Conservation (phyloP, 129 eudicot species). For the Centrapalus pauciflorus region DNA sequence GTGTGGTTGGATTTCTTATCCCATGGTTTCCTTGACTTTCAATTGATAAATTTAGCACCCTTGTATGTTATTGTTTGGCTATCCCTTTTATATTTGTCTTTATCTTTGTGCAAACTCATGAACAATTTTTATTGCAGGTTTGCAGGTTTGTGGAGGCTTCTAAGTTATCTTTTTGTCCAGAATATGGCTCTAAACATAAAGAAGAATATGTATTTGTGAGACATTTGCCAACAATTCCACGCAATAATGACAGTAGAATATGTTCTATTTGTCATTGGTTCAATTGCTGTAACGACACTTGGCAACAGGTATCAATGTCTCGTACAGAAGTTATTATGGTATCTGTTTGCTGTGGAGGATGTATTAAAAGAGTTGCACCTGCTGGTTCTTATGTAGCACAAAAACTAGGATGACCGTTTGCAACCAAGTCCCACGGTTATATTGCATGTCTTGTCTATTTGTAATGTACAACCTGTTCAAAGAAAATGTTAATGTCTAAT, state of each 20-base stretch:
- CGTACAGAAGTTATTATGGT: background rate
- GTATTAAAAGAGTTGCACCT: background rate
- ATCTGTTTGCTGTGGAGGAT: background rate
- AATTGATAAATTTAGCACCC: background rate
- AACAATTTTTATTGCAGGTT: slow-evolving; percentile 45
- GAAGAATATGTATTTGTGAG: slow-evolving; percentile 87
- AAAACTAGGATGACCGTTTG: background rate
- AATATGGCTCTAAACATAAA: slow-evolving; percentile 94
- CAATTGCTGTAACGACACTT: slow-evolving; percentile 87
- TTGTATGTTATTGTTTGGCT: background rate
- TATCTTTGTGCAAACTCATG: background rate
- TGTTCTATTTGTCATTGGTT: slow-evolving; percentile 70
- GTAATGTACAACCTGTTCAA: background rate
- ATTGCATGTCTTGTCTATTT: background rate
- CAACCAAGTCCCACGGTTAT: background rate
- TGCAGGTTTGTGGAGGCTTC: slow-evolving; percentile 96
- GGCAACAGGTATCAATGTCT: slow-evolving; percentile 76
- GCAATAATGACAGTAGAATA: slow-evolving; percentile 38
- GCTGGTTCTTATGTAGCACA: background rate
- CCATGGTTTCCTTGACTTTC: background rate
- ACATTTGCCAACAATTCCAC: slow-evolving; percentile 67
- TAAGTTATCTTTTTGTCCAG: slow-evolving; percentile 79
- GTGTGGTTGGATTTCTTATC: slow-evolving; percentile 21
- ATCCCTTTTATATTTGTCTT: background rate
- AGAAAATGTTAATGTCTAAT: background rate